phyloP scores from a whole-genome alignment of 257 asterid genomes.

The Solanum arcanum region DNA sequence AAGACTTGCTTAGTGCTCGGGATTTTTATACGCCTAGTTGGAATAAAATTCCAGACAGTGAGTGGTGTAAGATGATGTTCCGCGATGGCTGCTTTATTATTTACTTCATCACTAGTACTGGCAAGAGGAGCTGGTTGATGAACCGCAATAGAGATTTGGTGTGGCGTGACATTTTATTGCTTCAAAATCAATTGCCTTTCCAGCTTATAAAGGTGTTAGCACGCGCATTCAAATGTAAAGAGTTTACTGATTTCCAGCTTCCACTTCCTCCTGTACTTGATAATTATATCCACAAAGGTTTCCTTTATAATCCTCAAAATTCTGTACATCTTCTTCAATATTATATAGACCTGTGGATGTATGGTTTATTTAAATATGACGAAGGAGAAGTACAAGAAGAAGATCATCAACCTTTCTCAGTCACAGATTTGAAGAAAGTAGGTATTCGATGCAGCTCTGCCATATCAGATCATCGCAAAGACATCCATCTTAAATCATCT shows the following conservation, averaged over 20 bases:
- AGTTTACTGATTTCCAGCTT: neutral
- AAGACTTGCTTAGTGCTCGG: neutral
- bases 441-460: neutral
- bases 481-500: neutral
- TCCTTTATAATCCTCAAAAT: neutral
- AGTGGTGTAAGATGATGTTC: neutral
- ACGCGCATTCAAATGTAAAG: neutral
- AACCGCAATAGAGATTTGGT: neutral
- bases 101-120: neutral
- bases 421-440: neutral
- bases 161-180: neutral
- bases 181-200: neutral
- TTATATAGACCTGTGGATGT: neutral
- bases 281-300: neutral
- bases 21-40: neutral
- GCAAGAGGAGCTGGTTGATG: neutral
- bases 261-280: neutral
- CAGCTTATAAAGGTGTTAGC: neutral
- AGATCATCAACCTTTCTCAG: neutral
- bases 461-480: neutral
- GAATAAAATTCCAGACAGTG: neutral
- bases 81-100: neutral
- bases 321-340: neutral
- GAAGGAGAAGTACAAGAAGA: neutral
- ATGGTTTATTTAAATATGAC: neutral